Evolutionary conservation across 495 filamentous ascomycete species (phyloP), one percentile per base, ranked within the genome.

Genomic region (Annulohypoxylon moriforme): DNA sequence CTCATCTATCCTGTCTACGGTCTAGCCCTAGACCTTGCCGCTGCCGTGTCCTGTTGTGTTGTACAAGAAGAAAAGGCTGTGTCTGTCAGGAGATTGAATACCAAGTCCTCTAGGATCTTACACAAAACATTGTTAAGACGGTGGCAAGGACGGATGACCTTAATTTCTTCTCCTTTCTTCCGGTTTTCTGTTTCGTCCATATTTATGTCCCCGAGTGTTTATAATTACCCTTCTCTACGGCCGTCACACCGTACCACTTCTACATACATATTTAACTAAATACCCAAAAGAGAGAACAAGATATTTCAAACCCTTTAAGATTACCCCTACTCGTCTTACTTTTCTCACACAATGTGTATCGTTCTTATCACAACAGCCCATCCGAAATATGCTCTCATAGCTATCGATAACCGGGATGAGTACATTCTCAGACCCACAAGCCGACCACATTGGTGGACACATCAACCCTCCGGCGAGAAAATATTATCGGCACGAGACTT

Each of bases 351-450:
- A 25, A 99, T 98, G 96, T 99, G 96, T 79, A 98, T 99, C 80
- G 91, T 91, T 49, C 84, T 98, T 29, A 78, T 97, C 49, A 94
- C 96, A 38, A 98, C 94, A 3, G 88, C 92, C 33, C 96, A 99
- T 78, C 96, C 96, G 8, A 81, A 88, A 57, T 99, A 98, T 81
- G 88, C 94, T 11, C 84, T 98, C 56, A 94, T 99, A 73, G 84
- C 97, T 55, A 84, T 98, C 78, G 91, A 94, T 82, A 99, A 99
- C 77, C 88, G 96, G 76, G 96, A 99, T 89, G 94, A 98, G 84
- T 98, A 91, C 80, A 91, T 99, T 58, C 86, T 89, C 50, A 93
- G 96, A 20, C 94, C 96, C 56, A 99, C 96, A 14, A 90, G 90
- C 52, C 84, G 87, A 24, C 93, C 91, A 64, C 84, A 90, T 70